A percentile compares a stretch with the other conserved stretches of the same genome.
phyloP scores from a whole-genome alignment of 139 green algal species.

The Tetradesmus lagerheimii region DNA sequence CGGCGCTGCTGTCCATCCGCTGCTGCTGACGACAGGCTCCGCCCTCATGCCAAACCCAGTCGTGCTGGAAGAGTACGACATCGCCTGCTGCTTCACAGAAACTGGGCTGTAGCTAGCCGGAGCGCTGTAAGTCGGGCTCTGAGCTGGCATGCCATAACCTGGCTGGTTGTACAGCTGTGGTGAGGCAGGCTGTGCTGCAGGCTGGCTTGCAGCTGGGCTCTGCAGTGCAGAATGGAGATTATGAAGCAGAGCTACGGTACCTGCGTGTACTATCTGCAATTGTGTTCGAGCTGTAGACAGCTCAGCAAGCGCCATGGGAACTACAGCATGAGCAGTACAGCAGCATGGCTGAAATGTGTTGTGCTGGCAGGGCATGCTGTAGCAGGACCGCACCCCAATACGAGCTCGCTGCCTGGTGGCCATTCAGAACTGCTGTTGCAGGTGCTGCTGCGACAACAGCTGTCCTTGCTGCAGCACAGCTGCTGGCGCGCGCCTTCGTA shows the following conservation, averaged over 20 bases:
- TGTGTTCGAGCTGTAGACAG: not conserved
- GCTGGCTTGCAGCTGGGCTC: not conserved
- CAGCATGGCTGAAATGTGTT: not conserved
- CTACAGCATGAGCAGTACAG: not conserved
- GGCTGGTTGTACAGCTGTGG: not conserved
- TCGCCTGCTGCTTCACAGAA: not conserved
- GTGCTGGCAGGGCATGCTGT: not conserved
- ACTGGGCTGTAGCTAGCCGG: not conserved
- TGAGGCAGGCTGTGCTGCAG: not conserved
- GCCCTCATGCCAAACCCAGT: not conserved
- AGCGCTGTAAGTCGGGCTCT: not conserved
- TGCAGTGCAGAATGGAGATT: not conserved
- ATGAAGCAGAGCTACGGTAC: no score
- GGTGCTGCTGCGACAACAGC: not conserved
- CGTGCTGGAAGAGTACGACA: not conserved
- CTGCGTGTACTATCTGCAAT: not conserved
- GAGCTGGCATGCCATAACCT: not conserved
- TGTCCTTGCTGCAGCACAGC: not conserved
- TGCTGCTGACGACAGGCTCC: not conserved
- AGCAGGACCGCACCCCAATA: not conserved
- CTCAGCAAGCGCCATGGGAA: not conserved
- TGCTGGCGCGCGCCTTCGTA: not conserved
- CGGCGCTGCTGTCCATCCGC: not conserved
- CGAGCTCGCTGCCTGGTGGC: not conserved
- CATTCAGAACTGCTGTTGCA: not conserved